These are phyloP conservation scores for Tolypocladium ophioglossoides DNA, from an alignment of 2,329 filamentous ascomycete genomes.

Conservation along the genomic window DNA sequence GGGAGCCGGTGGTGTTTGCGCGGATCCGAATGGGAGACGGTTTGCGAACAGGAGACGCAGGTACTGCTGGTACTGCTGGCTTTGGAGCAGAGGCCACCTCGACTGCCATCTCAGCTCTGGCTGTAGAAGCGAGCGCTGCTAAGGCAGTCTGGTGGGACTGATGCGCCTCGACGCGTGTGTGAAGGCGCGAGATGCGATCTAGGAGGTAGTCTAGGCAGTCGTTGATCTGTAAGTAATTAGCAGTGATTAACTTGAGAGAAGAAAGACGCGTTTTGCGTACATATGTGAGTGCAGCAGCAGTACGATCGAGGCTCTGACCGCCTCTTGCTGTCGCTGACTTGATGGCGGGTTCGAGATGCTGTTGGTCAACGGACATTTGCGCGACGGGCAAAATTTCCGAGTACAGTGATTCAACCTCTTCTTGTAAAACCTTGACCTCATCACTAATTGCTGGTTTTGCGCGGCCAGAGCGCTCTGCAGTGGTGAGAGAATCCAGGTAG, in stretches of 20 bases:
- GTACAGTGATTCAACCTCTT: conserved; percentile 59
- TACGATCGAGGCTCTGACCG: conserved; percentile 31
- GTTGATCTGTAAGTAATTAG: conserved; percentile 31
- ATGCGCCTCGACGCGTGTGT: conserved; percentile 29
- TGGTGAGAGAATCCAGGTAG: conserved; percentile 36
- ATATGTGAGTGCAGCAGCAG: conserved; percentile 38
- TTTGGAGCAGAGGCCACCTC: conserved; percentile 11
- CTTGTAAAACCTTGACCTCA: conserved; percentile 42
- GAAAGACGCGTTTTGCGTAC: conserved; percentile 23
- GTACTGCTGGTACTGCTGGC: conserved; percentile 11
- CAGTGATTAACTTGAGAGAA: not conserved
- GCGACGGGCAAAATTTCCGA: conserved; percentile 59
- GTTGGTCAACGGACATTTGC: conserved; percentile 60
- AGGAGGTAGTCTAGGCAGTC: conserved; percentile 41
- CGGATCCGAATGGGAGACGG: conserved; percentile 25
- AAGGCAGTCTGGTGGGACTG: conserved; percentile 34
- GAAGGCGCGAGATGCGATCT: conserved; percentile 32
- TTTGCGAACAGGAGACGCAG: conserved; percentile 24
- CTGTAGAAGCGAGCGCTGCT: conserved; percentile 26
- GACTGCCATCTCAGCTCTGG: conserved; percentile 31
- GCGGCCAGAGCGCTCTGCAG: conserved; percentile 16
- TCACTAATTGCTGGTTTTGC: conserved; percentile 16
- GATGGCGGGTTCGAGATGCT: conserved; percentile 52
- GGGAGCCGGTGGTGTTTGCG: conserved; percentile 12
- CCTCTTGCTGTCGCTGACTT: conserved; percentile 31